Conservation (phyloP, 768 basidiomycete species). For the Gloeophyllum trabeum region DNA sequence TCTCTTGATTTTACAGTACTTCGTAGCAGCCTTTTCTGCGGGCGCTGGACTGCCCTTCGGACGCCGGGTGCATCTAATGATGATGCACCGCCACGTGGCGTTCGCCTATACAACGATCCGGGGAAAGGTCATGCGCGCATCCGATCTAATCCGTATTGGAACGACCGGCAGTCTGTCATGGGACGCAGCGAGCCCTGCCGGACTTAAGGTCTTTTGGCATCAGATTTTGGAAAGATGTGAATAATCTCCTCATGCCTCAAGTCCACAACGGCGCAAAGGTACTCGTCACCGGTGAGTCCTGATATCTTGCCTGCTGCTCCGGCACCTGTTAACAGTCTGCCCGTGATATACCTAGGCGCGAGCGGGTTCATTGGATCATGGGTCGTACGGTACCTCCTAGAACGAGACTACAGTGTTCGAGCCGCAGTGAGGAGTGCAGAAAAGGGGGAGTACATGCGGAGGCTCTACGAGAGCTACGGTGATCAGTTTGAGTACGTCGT, state of each 20-base stretch:
- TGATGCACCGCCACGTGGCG: no score
- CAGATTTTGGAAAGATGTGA: not conserved
- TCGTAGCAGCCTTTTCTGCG: no score
- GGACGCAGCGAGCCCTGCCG: not conserved
- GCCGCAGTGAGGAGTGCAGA: conserved; percentile 30
- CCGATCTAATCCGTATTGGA: no score
- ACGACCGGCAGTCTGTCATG: no score
- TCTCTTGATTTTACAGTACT: no score
- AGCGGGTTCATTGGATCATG: conserved; percentile 13
- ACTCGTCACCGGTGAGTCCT: conserved; percentile 5
- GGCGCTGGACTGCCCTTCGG: no score
- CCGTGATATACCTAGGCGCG: not conserved
- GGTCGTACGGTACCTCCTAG: conserved; percentile 21
- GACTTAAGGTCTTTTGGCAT: not conserved
- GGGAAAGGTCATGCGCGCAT: not conserved
- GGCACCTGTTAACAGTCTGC: not conserved
- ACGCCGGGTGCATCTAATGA: no score
- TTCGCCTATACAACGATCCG: no score
- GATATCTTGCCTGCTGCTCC: not conserved
- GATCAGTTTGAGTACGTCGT: conserved; percentile 28
- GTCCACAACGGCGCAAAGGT: conserved; percentile 2
- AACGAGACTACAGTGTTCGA: conserved; percentile 25
- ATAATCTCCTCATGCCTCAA: conserved; percentile 2
- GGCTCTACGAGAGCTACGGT: conserved; percentile 22
- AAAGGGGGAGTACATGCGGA: conserved; percentile 31